A percentile compares a stretch with the other conserved stretches of the same genome.
phyloP scores from a whole-genome alignment of 139 green algal genomes.

The Mesotaenium endlicherianum region DNA sequence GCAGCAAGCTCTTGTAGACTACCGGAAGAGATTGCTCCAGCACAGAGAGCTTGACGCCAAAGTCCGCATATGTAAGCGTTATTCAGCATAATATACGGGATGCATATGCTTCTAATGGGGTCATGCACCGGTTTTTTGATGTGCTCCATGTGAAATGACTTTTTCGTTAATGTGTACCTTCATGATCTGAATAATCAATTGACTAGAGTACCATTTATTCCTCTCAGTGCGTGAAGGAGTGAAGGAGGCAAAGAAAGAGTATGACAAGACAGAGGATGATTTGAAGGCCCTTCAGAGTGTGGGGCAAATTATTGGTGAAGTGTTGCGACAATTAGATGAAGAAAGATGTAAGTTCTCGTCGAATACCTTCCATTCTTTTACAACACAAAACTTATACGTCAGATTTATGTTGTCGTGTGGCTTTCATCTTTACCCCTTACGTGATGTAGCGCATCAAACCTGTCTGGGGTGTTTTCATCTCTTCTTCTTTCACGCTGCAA shows the following conservation, averaged over 20 bases:
- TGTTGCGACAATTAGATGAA: constrained; percentile 94
- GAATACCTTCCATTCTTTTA: too few relatives aligned
- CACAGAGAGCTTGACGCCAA: constrained; percentile 86
- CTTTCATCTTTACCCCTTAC: background rate
- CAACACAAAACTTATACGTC: background rate
- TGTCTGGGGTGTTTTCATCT: too few relatives aligned
- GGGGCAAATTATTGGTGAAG: constrained; percentile 98
- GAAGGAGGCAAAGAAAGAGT: constrained; percentile 82
- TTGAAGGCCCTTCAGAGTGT: constrained; percentile 97
- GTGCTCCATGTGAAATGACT: too few relatives aligned
- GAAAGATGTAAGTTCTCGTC: constrained; percentile 84
- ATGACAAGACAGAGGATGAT: constrained; percentile 99
- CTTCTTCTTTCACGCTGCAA: too few relatives aligned
- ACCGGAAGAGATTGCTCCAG: constrained; percentile 79
- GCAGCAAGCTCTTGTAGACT: constrained; percentile 72
- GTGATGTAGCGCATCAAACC: too few relatives aligned
- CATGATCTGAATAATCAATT: too few relatives aligned
- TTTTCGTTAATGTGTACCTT: too few relatives aligned
- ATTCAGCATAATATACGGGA: too few relatives aligned
- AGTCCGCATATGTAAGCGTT: constrained; percentile 56
- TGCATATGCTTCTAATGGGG: constrained; percentile 25
- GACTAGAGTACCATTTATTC: too few relatives aligned
- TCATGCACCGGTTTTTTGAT: constrained; percentile 18
- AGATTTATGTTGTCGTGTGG: background rate
- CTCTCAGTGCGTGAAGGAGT: constrained; percentile 68